Conservation (phyloP, 805 yeast genomes). For the Cyberlindnera bimundalis region DNA sequence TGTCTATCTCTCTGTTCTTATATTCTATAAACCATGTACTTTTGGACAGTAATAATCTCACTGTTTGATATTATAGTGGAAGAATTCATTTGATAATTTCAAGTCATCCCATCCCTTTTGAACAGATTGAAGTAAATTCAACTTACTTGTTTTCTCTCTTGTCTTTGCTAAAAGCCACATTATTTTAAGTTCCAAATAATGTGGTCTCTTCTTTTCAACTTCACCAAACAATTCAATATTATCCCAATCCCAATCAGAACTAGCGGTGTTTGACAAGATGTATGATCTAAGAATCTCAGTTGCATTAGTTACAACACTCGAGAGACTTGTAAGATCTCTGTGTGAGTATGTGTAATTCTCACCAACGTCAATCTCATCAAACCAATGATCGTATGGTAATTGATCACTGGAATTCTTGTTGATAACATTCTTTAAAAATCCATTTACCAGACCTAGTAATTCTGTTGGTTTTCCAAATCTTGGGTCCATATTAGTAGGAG, state of each 20-base stretch:
- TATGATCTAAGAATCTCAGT: conserved; percentile 19
- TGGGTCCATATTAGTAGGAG: conserved; percentile 42
- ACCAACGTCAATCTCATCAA: conserved; percentile 41
- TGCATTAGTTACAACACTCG: conserved; percentile 29
- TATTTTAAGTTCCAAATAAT: conserved; percentile 9
- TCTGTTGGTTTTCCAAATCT: conserved; percentile 32
- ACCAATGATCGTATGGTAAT: conserved; percentile 40
- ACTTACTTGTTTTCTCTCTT: conserved; percentile 2
- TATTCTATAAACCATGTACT: too few relatives aligned
- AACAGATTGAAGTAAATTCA: conserved; percentile 3
- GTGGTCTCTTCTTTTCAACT: conserved; percentile 1
- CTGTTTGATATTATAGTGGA: not conserved
- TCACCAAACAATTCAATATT: conserved; percentile 9
- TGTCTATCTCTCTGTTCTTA: too few relatives aligned
- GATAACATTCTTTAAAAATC: conserved; percentile 9
- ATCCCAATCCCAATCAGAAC: conserved; percentile 26
- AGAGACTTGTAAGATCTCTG: conserved; percentile 34
- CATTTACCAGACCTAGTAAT: conserved; percentile 15
- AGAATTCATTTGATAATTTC: conserved; percentile 2
- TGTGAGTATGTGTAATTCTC: conserved; percentile 45
- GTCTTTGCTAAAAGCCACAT: conserved; percentile 7
- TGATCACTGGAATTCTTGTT: conserved; percentile 15
- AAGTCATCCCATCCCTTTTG: conserved; percentile 16
- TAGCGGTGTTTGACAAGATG: conserved; percentile 8
- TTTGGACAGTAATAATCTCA: too few relatives aligned